Base-by-base conservation (phyloP, 208 protist genomes). In the Endotrypanum monterogeii region DNA sequence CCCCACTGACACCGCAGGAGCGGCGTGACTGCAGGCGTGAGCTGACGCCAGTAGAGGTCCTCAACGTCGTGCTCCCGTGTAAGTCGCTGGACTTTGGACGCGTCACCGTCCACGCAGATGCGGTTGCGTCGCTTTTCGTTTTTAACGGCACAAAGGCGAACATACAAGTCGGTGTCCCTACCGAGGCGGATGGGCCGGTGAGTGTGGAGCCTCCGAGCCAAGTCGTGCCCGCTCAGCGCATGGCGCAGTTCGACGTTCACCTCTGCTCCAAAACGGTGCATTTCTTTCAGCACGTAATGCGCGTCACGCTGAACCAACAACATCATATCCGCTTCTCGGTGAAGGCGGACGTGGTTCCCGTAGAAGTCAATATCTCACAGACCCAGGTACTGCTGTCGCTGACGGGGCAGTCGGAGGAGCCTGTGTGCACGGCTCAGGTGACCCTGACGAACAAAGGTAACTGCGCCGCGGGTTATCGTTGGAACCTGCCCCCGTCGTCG, bases 241-340 rank as follows among this genome's bases (percentile, higher is more conserved):
- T 92, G 56, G 96, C 95, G 32, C 93, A 94, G 52, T 99, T 98
- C 74, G 96, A 98, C 71, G 87, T 98, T 52, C 74, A 76, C 52
- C 90, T 98, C 69, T 74, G 74, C 73, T 92, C 86, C 56, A 70
- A 39, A 23, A 78, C 70, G 9, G 82, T 94, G 52, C 90, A 96
- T 68, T 74, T 74, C 28, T 94, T 91, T 68, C 87, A 93, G 74
- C 92, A 95, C 67, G 88, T 94, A n/a, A 84, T 99, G 52, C 83
- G 89, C 54, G 92, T 98, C 69, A 85, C 77, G 5, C 82, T 99
- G 46, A 99, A 99, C 80, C 83, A 89, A 20, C 80, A 82, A 50
- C 89, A 98, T 83, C 80, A 86, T 51, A 89, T 97, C 76, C 96
- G 93, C 70, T 94, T 99, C 69, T 83, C 86, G 23, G 54, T 98